These are phyloP conservation scores for Dichotomopilus funicola DNA, from an alignment of 2,329 filamentous ascomycete species.

Conservation along the genomic window DNA sequence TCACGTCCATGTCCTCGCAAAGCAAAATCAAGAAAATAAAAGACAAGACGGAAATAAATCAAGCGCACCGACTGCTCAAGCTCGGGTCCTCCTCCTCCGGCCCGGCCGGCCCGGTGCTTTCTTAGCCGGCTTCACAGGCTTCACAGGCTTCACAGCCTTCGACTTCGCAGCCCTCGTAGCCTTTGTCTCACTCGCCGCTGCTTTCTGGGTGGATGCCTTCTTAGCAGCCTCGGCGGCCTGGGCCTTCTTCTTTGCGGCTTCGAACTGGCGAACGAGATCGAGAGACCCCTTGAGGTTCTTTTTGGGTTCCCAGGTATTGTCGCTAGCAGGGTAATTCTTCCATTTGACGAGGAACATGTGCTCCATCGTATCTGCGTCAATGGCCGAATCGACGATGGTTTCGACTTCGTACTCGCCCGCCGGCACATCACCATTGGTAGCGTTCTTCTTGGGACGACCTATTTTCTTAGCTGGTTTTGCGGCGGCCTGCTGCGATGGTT, in stretches of 20 bases:
- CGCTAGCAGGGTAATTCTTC: conserved; percentile 38
- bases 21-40: neutral
- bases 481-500: conserved; percentile 7
- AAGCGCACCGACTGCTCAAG: neutral
- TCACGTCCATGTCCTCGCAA: too few relatives aligned
- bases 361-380: conserved; percentile 33
- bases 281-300: conserved; percentile 37
- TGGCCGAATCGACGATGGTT: conserved; percentile 35
- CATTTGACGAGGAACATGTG: conserved; percentile 48
- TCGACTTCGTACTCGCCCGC: conserved; percentile 42
- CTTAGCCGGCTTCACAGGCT: conserved; percentile 7
- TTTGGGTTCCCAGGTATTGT: conserved; percentile 51
- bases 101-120: conserved; percentile 8
- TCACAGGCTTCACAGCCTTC: conserved; percentile 11
- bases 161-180: conserved; percentile 3
- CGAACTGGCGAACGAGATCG: conserved; percentile 32
- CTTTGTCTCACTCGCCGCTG: conserved; percentile 1
- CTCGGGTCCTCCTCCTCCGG: conserved; percentile 1
- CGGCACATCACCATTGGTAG: conserved; percentile 12
- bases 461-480: conserved; percentile 15
- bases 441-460: conserved; percentile 15
- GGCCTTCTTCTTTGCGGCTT: conserved; percentile 26
- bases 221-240: conserved; percentile 15
- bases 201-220: conserved; percentile 1
- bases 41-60: neutral